phyloP scores from a whole-genome alignment of 495 filamentous ascomycete genomes.

The Ascobolus immersus region DNA sequence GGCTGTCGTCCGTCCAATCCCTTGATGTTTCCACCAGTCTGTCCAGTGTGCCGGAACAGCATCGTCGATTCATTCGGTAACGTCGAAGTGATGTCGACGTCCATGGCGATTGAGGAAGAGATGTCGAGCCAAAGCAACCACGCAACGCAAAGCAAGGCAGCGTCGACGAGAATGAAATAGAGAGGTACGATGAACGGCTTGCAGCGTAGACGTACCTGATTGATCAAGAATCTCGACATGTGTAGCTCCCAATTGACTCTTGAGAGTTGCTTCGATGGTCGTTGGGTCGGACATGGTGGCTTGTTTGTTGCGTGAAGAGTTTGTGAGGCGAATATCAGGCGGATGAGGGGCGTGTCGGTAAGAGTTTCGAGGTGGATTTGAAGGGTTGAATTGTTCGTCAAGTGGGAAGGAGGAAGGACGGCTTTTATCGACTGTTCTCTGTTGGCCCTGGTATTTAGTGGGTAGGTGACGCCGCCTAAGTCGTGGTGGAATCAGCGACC shows the following conservation, averaged over 20 bases:
- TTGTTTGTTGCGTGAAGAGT: not conserved
- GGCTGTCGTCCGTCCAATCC: too few relatives aligned
- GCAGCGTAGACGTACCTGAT: conserved; percentile 38
- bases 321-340: conserved; percentile 6
- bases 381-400: too few relatives aligned
- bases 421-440: too few relatives aligned
- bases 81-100: too few relatives aligned
- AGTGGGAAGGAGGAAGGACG: too few relatives aligned
- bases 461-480: too few relatives aligned
- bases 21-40: too few relatives aligned
- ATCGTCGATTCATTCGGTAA: too few relatives aligned
- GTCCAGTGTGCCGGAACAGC: too few relatives aligned
- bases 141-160: conserved; percentile 1
- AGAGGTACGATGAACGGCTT: not conserved
- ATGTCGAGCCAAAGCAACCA: too few relatives aligned
- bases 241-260: conserved; percentile 45
- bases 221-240: conserved; percentile 84
- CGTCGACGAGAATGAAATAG: not conserved
- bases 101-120: not conserved
- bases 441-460: too few relatives aligned
- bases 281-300: conserved; percentile 4
- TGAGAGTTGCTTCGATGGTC: conserved; percentile 40
- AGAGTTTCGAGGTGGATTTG: not conserved
- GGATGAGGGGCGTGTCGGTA: conserved; percentile 19
- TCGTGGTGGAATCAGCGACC: too few relatives aligned